Conservation (phyloP, 2,329 filamentous ascomycete genomes). For the Pseudogymnoascus sp. region DNA sequence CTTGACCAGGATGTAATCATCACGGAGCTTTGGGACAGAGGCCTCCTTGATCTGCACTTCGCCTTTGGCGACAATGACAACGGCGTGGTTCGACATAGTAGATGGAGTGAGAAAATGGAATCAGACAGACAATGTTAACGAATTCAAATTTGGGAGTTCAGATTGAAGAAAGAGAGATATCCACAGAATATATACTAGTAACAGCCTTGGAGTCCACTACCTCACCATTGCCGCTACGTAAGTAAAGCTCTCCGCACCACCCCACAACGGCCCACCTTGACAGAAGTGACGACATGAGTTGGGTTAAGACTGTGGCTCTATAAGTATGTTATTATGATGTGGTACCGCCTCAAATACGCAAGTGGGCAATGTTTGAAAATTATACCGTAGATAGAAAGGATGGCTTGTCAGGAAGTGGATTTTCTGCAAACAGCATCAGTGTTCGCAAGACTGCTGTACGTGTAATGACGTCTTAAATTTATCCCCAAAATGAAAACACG, state of each 20-base stretch:
- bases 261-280: neutral
- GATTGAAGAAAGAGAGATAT: neutral
- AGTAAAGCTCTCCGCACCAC: neutral
- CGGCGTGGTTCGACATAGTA: slow-evolving; percentile 8
- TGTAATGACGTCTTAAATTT: neutral
- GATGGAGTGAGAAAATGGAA: neutral
- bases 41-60: slow-evolving; percentile 19
- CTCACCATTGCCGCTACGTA: neutral
- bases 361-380: too few relatives aligned
- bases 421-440: neutral
- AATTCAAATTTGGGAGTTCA: neutral
- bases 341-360: too few relatives aligned
- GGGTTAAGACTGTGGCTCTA: neutral
- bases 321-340: neutral
- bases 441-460: neutral
- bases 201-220: neutral
- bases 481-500: neutral
- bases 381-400: neutral
- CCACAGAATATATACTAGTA: neutral
- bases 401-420: neutral
- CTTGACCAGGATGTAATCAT: slow-evolving; percentile 27
- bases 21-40: slow-evolving; percentile 22
- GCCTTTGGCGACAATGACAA: slow-evolving; percentile 13
- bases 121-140: too few relatives aligned
- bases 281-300: neutral